Evolutionary conservation across 78 protist genomes (phyloP).

Genomic region (Protostelium mycophagum): DNA sequence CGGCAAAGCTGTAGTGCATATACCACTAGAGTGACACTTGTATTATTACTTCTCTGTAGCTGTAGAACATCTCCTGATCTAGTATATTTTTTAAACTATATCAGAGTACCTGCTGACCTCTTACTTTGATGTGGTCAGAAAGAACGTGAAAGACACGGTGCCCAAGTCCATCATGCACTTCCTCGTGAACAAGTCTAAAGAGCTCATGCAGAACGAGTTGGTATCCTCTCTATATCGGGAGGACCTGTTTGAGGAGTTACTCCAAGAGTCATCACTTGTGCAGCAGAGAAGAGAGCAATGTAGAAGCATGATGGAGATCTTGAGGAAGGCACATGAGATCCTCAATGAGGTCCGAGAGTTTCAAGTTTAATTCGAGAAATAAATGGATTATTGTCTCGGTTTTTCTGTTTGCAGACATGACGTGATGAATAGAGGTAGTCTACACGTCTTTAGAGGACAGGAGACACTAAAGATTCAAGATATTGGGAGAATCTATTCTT

Average conservation of each 20-base stretch:
- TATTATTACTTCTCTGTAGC: background rate
- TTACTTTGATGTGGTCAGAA: slow-evolving; percentile 80
- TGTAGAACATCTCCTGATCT: background rate
- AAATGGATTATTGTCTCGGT: too few relatives aligned
- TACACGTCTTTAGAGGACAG: too few relatives aligned
- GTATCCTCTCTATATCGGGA: slow-evolving; percentile 73
- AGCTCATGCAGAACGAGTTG: slow-evolving; percentile 72
- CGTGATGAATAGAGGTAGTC: too few relatives aligned
- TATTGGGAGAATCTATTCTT: too few relatives aligned
- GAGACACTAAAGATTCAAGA: too few relatives aligned
- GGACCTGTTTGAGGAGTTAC: slow-evolving; percentile 76
- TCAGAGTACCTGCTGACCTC: slow-evolving; percentile 46
- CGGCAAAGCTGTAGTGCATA: background rate
- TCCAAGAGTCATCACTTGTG: slow-evolving; percentile 65
- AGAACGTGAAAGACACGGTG: slow-evolving; percentile 83
- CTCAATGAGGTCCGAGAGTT: slow-evolving; percentile 49
- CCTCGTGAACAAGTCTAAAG: slow-evolving; percentile 80
- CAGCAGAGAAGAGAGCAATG: slow-evolving; percentile 48
- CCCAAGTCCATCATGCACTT: slow-evolving; percentile 95
- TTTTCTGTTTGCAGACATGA: too few relatives aligned
- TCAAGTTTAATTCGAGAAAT: background rate
- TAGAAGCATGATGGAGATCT: slow-evolving; percentile 48
- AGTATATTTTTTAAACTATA: background rate
- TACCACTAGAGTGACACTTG: background rate
- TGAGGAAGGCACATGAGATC: slow-evolving; percentile 65